Evolutionary conservation across 169 alveolate genomes (phyloP), one percentile per base, ranked within the genome.

Genomic region (Cryptosporidium baileyi): DNA sequence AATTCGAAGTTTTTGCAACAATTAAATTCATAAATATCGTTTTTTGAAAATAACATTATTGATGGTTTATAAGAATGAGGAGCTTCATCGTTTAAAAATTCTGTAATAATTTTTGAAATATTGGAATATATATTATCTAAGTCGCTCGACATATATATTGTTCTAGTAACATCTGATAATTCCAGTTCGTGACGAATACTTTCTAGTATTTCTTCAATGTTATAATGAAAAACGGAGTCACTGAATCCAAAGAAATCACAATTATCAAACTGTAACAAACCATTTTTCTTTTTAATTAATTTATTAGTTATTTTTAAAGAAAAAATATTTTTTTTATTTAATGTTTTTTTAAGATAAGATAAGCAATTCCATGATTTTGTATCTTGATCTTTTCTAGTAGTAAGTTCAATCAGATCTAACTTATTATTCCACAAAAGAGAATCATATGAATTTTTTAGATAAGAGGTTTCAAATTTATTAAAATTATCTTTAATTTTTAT

Each of bases 161-260:
- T 17, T 74, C 59, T 51, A 74, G 34, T 74, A 17, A 36, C 28
- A 32, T 74, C 85, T 0, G 67, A 54, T 6, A 13, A 22, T 74
- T 74, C 85, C 4, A 74, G 67, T 41, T 74, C 43, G 38, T 54
- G 85, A 7, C 85, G 63, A 32, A 74, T 1, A 36, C 15, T 74
- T 7, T 74, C 85, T 22, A 54, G 17, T 24, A 74, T 26, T 4
- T 51, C 67, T 9, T 36, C 60, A 11, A 11, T 51, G 32, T 74
- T 38, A 74, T 51, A 15, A 54, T 8, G 13, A 32, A 61, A 28
- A 15, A 0, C 41, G 3, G 63, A 13, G 26, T 57, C 15, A 13
- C 40, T 57, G n/a, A 57, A 24, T 19, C 26, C 3, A 19, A 30
- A 57, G 26, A 30, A 0, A 57, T 57, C 13, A 43, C 0, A 43